A percentile compares a stretch with the other conserved stretches of the same genome.
Evolutionary conservation across 2,329 filamentous ascomycete species (phyloP).

Genomic region (Colletotrichum sp.): DNA sequence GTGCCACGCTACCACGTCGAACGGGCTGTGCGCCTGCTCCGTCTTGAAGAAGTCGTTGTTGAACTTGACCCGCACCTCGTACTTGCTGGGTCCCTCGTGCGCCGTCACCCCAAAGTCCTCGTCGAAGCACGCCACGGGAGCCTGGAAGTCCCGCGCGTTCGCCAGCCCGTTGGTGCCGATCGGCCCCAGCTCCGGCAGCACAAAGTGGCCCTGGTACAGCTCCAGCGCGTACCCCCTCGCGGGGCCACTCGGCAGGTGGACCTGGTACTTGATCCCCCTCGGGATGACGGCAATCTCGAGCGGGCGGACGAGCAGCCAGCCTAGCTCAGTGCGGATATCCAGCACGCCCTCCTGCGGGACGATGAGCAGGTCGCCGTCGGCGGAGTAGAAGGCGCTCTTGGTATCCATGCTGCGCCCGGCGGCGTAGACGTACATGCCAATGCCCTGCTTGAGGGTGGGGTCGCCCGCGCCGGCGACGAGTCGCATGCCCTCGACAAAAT

Average conservation of each 20-base stretch:
- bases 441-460: slow-evolving; percentile 76
- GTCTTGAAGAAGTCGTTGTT: slow-evolving; percentile 70
- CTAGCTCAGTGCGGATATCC: slow-evolving; percentile 80
- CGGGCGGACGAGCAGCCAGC: slow-evolving; percentile 74
- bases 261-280: slow-evolving; percentile 75
- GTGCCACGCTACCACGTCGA: slow-evolving; percentile 83
- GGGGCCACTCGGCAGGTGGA: slow-evolving; percentile 65
- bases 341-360: slow-evolving; percentile 76
- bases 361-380: slow-evolving; percentile 80
- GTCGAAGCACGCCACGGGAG: slow-evolving; percentile 71
- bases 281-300: slow-evolving; percentile 81
- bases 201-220: slow-evolving; percentile 74
- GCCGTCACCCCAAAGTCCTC: slow-evolving; percentile 54
- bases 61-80: slow-evolving; percentile 68
- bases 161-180: slow-evolving; percentile 79
- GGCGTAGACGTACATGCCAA: slow-evolving; percentile 83
- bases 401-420: slow-evolving; percentile 78
- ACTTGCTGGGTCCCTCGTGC: slow-evolving; percentile 37
- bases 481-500: slow-evolving; percentile 65
- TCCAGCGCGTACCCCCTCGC: slow-evolving; percentile 78
- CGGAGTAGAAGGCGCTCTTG: slow-evolving; percentile 82
- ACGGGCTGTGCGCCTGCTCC: slow-evolving; percentile 72
- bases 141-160: slow-evolving; percentile 77
- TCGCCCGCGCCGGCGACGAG: slow-evolving; percentile 82
- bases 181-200: slow-evolving; percentile 73